Evolutionary conservation across 2,329 filamentous ascomycete genomes (phyloP), one percentile per base, ranked within the genome.

Genomic region (Aspergillus floridensis): DNA sequence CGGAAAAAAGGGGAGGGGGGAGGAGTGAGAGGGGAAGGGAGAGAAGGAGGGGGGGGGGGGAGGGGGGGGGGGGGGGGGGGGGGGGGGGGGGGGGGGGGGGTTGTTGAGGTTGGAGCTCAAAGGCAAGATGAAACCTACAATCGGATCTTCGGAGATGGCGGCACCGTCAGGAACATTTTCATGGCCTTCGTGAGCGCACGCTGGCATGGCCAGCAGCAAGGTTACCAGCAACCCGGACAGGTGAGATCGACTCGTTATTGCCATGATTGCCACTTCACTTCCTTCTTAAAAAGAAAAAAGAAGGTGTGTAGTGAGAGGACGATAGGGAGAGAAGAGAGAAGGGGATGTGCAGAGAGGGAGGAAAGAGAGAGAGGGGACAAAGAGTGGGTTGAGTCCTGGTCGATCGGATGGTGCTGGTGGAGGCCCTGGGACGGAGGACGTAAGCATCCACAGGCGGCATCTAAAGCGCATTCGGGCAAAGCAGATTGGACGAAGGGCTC

Each of bases 91-190:
- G 26, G 7, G 1, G 26, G 6, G 16, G 26, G 26, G 26, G 7
- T 0, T 10, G 7, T 7, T 29, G n/a, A n/a, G n/a, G n/a, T n/a
- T n/a, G n/a, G n/a, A 8, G 5, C 5, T 4, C 41, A 22, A 50
- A 53, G 22, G 53, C 49, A 38, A 24, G 41, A 38, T 22, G 22
- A 41, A 31, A 79, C 86, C 60, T 80, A 91, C 88, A 68, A 93
- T 83, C 1, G 91, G 90, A 35, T 93, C 90, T 49, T 76, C 70
- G n/a, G 89, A 91, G 68, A 91, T 79, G 31, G 84, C 82, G 66
- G 87, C 77, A 68, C 90, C 91, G 65, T 90, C 87, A 16, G 86
- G 84, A 63, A 95, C 88, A 63, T 78, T 75, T 60, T 79, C 76
- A 69, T 86, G 81, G 67, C 81, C 82, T 47, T 82, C 83, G 69